phyloP scores from a whole-genome alignment of 176 grass and related monocot genomes.

The Stipa capillata region DNA sequence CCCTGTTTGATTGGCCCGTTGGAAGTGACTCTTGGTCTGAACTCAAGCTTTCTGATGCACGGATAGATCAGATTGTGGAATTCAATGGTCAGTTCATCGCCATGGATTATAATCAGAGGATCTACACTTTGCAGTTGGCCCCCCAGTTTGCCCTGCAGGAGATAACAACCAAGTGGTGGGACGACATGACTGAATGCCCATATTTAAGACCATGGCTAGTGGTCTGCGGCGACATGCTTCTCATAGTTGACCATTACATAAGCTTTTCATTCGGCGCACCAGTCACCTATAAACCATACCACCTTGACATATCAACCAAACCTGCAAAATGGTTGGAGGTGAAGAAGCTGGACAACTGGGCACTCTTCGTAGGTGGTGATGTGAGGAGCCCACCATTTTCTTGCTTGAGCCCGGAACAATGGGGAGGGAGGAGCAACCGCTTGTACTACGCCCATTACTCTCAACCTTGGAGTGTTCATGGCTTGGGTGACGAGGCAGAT shows the following conservation, averaged over 20 bases:
- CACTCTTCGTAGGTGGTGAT: neutral
- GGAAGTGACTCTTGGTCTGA: neutral
- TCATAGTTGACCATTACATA: neutral
- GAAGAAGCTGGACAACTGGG: neutral
- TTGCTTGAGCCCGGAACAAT: neutral
- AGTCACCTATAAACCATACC: neutral
- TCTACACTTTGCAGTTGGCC: neutral
- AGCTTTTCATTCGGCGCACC: neutral
- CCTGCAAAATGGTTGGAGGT: conserved; percentile 7
- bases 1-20: neutral
- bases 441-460: neutral
- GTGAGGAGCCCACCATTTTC: neutral
- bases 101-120: neutral
- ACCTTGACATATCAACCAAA: neutral
- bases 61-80: neutral
- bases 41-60: neutral
- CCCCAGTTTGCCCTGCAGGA: neutral
- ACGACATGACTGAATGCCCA: neutral
- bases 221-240: neutral
- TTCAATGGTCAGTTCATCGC: neutral
- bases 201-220: neutral
- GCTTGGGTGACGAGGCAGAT: neutral
- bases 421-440: neutral
- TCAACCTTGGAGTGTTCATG: neutral
- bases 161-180: neutral